Evolutionary conservation across 371 early-diverging fungal genomes (phyloP).

Genomic region (Actinomucor elegans): DNA sequence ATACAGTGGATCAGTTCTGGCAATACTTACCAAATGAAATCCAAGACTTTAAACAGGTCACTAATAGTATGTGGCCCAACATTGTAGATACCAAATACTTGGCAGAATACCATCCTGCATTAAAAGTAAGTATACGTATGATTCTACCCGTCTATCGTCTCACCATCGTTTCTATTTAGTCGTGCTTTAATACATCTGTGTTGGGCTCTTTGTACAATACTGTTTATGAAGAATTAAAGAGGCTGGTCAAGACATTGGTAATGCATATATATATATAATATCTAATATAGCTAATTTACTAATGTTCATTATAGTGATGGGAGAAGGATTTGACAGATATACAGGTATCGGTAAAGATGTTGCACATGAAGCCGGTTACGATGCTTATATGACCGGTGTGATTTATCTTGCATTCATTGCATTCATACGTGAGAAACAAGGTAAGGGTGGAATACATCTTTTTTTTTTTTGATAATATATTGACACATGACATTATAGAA

Average conservation of each 20-base stretch:
- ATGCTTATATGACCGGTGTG: conserved; percentile 85
- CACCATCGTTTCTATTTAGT: conserved; percentile 1
- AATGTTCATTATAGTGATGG: conserved; percentile 25
- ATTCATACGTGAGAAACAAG: conserved; percentile 44
- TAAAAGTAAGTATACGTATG: conserved; percentile 28
- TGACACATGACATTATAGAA: no score
- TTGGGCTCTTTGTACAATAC: conserved; percentile 36
- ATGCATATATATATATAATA: no score
- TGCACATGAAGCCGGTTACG: conserved; percentile 90
- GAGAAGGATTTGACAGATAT: conserved; percentile 39
- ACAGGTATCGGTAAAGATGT: conserved; percentile 16
- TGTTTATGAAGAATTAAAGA: conserved; percentile 27
- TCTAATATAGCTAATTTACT: no score
- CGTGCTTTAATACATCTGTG: conserved; percentile 27
- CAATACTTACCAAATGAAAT: conserved; percentile 63
- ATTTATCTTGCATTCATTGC: conserved; percentile 60
- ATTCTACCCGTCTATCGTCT: no score
- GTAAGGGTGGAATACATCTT: no score
- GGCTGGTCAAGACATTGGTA: conserved; percentile 48
- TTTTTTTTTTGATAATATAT: background rate
- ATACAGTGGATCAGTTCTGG: conserved; percentile 76
- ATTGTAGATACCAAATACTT: conserved; percentile 56
- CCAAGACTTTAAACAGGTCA: conserved; percentile 54
- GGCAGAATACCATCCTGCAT: conserved; percentile 51
- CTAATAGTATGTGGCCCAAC: conserved; percentile 55